A percentile compares a stretch with the other conserved stretches of the same genome.
These are phyloP conservation scores for Phaffia rhodozyma DNA, from an alignment of 1,284 basidiomycete species.

Conservation along the genomic window DNA sequence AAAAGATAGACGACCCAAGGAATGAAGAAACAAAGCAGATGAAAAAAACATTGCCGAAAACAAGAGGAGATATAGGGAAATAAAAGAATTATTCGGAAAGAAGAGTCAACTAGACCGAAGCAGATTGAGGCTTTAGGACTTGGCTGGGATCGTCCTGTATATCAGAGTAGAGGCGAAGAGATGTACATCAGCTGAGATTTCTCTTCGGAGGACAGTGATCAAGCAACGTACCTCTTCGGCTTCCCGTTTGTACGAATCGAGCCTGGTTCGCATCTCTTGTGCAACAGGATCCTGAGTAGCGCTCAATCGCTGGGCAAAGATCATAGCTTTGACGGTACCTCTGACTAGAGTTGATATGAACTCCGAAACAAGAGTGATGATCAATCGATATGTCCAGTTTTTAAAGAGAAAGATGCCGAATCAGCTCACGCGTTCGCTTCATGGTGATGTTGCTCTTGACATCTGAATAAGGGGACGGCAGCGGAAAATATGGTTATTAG, in stretches of 20 bases:
- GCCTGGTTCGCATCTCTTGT: background rate
- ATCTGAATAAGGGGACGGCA: conserved; percentile 41
- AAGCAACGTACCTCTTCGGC: conserved; percentile 5
- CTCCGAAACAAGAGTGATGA: conserved; percentile 6
- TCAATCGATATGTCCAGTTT: background rate
- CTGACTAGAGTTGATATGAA: conserved; percentile 7
- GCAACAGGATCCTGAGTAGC: background rate
- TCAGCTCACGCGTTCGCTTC: conserved; percentile 60
- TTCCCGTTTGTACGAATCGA: conserved; percentile 4
- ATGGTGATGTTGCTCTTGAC: conserved; percentile 82
- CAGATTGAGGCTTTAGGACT: background rate
- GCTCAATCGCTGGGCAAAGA: conserved; percentile 15
- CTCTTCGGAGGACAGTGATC: background rate
- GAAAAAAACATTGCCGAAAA: background rate
- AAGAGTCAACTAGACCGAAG: background rate
- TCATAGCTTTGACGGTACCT: conserved; percentile 16
- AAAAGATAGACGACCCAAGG: background rate
- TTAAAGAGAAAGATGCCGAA: background rate
- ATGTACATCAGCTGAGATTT: background rate
- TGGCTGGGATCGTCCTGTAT: conserved; percentile 1
- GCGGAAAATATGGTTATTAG: conserved; percentile 29
- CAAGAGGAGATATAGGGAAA: conserved; percentile 11
- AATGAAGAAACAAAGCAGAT: conserved; percentile 1
- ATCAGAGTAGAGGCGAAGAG: background rate
- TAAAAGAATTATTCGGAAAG: conserved; percentile 13